Evolutionary conservation across 1,284 basidiomycete species (phyloP).

Genomic region (Puccinia polysora): DNA sequence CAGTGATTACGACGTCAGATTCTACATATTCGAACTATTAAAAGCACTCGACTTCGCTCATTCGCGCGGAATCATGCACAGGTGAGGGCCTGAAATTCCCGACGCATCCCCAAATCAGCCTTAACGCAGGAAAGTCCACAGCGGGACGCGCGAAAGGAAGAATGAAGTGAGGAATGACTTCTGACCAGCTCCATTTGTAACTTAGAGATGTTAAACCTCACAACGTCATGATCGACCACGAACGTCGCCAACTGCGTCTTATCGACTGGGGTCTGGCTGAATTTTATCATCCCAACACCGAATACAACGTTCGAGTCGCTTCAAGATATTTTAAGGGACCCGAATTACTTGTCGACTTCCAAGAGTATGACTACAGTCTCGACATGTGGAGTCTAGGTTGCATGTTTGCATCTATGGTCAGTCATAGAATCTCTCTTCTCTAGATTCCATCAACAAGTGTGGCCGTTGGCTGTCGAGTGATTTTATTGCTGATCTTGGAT

Average conservation of each 20-base stretch:
- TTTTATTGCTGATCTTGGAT: neutral
- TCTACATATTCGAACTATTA: conserved; percentile 92
- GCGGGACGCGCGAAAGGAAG: too few species aligned
- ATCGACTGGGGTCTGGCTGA: conserved; percentile 99
- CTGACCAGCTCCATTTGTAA: neutral
- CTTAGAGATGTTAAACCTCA: conserved; percentile 92
- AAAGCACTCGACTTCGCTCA: conserved; percentile 61
- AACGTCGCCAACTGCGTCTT: conserved; percentile 82
- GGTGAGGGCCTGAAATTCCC: neutral
- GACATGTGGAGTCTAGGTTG: conserved; percentile 99
- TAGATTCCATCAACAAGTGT: neutral
- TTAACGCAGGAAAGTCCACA: too few species aligned
- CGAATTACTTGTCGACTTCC: conserved; percentile 93
- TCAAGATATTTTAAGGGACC: conserved; percentile 98
- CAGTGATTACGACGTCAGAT: conserved; percentile 89
- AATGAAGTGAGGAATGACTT: too few species aligned
- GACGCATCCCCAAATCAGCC: too few species aligned
- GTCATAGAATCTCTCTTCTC: conserved; percentile 45
- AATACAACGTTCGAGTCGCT: conserved; percentile 96
- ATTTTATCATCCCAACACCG: conserved; percentile 95
- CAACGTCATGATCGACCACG: conserved; percentile 99
- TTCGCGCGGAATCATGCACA: conserved; percentile 32
- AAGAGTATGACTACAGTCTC: conserved; percentile 66
- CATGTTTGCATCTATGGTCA: conserved; percentile 97
- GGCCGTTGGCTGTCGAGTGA: too few species aligned